Evolutionary conservation across 768 basidiomycete genomes (phyloP).

Genomic region (Lentinula detonsa): DNA sequence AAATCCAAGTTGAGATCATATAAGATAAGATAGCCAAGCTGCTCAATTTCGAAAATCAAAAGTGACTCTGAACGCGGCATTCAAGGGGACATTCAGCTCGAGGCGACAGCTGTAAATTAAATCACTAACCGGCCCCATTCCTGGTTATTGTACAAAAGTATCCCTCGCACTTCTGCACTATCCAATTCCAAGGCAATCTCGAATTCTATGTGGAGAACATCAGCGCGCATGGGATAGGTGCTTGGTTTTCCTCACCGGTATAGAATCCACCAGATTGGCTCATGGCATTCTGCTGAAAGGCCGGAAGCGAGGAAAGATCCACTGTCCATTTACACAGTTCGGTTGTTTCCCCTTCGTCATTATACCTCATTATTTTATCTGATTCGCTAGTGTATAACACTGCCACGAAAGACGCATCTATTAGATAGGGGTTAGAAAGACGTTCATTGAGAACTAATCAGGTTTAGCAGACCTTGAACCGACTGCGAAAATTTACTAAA

Average conservation of each 20-base stretch:
- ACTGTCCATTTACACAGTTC: constrained; percentile 88
- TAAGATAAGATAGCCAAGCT: no score
- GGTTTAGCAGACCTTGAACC: constrained; percentile 29
- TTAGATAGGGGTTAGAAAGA: constrained; percentile 3
- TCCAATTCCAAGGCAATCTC: constrained; percentile 81
- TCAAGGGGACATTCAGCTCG: constrained; percentile 4
- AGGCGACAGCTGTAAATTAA: constrained; percentile 8
- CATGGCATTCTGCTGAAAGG: constrained; percentile 69
- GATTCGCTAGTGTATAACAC: constrained; percentile 72
- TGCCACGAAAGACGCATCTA: constrained; percentile 79
- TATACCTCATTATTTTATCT: constrained; percentile 77
- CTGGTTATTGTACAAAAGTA: constrained; percentile 64
- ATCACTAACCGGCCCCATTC: constrained; percentile 73
- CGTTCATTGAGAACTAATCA: not conserved
- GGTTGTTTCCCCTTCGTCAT: constrained; percentile 73
- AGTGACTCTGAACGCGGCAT: constrained; percentile 29
- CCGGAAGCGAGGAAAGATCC: constrained; percentile 70
- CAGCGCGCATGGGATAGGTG: not conserved
- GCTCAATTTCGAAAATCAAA: constrained; percentile 39
- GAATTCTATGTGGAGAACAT: constrained; percentile 46
- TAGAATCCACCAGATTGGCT: constrained; percentile 65
- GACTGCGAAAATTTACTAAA: constrained; percentile 67
- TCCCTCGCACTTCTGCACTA: constrained; percentile 82
- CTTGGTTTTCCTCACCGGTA: constrained; percentile 45
- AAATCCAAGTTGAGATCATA: no score